Percentiles rank a stretch among this genome's conserved stretches.
These are phyloP conservation scores for Solanum neorickii DNA, from an alignment of 257 asterid genomes.

Conservation along the genomic window DNA sequence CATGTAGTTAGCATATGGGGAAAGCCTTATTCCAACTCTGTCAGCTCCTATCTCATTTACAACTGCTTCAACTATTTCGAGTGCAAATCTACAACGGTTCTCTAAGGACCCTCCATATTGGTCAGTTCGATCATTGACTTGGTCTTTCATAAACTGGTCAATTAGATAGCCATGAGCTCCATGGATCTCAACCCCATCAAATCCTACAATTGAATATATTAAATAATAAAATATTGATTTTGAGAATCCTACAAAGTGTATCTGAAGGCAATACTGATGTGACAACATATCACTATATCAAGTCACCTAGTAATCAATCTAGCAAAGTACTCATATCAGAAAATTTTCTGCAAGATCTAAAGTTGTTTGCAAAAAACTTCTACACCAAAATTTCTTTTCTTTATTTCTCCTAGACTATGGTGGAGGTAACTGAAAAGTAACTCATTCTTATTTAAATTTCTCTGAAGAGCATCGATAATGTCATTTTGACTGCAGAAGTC, in stretches of 20 bases:
- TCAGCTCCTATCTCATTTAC: neutral
- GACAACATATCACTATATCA: neutral
- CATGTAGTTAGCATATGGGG: neutral
- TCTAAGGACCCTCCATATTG: neutral
- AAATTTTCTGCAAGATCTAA: neutral
- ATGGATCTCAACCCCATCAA: neutral
- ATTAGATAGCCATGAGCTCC: neutral
- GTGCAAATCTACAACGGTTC: neutral
- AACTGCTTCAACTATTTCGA: neutral
- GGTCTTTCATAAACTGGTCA: neutral
- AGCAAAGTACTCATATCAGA: neutral
- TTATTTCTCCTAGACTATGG: neutral
- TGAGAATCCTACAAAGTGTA: neutral
- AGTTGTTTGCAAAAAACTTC: neutral
- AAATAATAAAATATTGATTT: neutral
- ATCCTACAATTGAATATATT: neutral
- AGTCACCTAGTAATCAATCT: neutral
- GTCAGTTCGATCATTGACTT: neutral
- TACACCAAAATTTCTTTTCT: neutral
- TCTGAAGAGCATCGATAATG: neutral
- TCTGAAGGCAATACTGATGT: neutral
- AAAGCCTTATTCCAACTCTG: neutral
- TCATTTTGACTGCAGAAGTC: neutral
- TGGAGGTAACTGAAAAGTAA: neutral
- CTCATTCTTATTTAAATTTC: neutral